Evolutionary conservation across 169 alveolate species (phyloP).

Genomic region (Miamiensis avidus): DNA sequence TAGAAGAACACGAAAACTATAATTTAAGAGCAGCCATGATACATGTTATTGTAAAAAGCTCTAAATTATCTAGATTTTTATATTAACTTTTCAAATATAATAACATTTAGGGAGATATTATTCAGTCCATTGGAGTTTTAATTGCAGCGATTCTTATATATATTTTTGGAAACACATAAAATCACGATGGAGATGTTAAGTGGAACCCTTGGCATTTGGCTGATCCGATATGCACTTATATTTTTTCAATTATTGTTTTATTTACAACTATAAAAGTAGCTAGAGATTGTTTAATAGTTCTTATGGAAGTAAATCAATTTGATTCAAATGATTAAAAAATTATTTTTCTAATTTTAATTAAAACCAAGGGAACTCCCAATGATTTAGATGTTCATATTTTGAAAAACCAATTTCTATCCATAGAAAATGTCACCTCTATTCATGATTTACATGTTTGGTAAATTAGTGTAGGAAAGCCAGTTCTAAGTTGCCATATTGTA

Average conservation of each 20-base stretch:
- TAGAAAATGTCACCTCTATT: slow-evolving; percentile 91
- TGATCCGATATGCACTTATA: slow-evolving; percentile 96
- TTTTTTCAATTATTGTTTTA: slow-evolving; percentile 92
- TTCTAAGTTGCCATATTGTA: slow-evolving; percentile 92
- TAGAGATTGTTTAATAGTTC: slow-evolving; percentile 90
- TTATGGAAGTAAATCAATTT: too few species aligned
- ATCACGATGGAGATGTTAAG: too few species aligned
- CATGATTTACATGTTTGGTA: slow-evolving; percentile 98
- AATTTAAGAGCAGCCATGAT: slow-evolving; percentile 72
- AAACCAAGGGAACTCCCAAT: slow-evolving; percentile 24
- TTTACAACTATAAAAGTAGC: slow-evolving; percentile 92
- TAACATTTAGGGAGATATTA: slow-evolving; percentile 66
- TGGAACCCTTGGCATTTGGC: slow-evolving; percentile 85
- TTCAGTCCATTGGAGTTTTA: slow-evolving; percentile 66
- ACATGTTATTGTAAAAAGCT: slow-evolving; percentile 39
- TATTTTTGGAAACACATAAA: slow-evolving; percentile 27
- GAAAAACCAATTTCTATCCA: slow-evolving; percentile 71
- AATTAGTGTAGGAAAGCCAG: slow-evolving; percentile 90
- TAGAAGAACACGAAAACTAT: slow-evolving; percentile 55
- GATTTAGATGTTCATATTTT: slow-evolving; percentile 68
- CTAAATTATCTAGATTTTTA: too few species aligned
- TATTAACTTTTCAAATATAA: too few species aligned
- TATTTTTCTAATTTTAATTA: too few species aligned
- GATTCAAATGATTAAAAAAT: slow-evolving; percentile 73
- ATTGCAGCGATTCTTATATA: slow-evolving; percentile 68